phyloP scores from a whole-genome alignment of 768 basidiomycete genomes.

The Favolaschia claudopus region DNA sequence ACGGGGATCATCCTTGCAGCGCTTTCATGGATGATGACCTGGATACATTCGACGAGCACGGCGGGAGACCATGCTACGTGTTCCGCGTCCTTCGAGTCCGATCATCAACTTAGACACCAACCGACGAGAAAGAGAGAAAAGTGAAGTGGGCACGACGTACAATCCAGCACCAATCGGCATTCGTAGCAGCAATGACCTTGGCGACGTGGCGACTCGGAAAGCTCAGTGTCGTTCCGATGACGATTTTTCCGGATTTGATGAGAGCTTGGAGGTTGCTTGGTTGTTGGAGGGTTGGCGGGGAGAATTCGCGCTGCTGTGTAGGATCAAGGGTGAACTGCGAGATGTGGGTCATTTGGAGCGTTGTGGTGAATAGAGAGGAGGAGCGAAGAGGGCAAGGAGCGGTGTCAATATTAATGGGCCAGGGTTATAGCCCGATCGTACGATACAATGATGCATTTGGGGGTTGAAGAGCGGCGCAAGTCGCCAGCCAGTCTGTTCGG shows the following conservation, averaged over 20 bases:
- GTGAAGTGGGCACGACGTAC: too few species aligned
- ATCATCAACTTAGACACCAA: background rate
- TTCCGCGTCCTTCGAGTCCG: slow-evolving; percentile 3
- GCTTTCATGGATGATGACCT: slow-evolving; percentile 22
- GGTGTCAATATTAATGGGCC: too few species aligned
- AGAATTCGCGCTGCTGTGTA: background rate
- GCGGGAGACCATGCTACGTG: slow-evolving; percentile 15
- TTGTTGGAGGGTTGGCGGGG: slow-evolving; percentile 15
- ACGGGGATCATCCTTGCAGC: slow-evolving; percentile 21
- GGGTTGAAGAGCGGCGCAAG: too few species aligned
- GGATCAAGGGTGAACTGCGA: slow-evolving; percentile 16
- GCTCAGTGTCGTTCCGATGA: slow-evolving; percentile 1
- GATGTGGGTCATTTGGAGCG: background rate
- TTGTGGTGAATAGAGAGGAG: background rate
- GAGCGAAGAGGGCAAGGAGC: too few species aligned
- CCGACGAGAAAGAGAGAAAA: background rate
- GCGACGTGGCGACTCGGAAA: slow-evolving; percentile 21
- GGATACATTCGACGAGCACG: slow-evolving; percentile 15
- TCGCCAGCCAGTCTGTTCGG: too few species aligned
- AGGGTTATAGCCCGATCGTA: too few species aligned
- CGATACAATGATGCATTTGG: too few species aligned
- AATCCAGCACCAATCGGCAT: slow-evolving; percentile 26
- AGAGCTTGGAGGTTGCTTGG: slow-evolving; percentile 4
- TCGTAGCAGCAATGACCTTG: slow-evolving; percentile 10
- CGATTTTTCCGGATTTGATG: slow-evolving; percentile 13